Conservation (phyloP, 129 eudicot genomes). For the Silybum marianum region DNA sequence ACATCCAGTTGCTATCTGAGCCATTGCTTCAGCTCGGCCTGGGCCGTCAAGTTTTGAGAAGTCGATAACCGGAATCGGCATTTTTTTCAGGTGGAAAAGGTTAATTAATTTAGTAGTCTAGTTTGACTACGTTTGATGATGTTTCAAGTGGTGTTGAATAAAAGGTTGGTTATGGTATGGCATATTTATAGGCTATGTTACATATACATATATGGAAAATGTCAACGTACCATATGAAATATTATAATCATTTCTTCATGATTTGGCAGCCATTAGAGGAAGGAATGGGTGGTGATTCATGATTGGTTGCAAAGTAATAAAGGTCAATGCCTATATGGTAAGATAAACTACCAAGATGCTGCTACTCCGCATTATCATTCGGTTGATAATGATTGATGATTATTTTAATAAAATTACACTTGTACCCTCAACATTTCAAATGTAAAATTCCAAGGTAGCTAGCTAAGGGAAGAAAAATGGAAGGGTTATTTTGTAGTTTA, state of each 20-base stretch:
- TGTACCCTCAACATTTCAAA: neutral
- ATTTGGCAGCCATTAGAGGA: slow-evolving; percentile 37
- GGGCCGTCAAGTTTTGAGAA: slow-evolving; percentile 76
- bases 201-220: slow-evolving; percentile 25
- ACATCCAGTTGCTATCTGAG: slow-evolving; percentile 58
- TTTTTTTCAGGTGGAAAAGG: slow-evolving; percentile 23
- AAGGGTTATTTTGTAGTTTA: neutral
- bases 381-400: slow-evolving; percentile 29
- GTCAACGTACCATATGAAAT: slow-evolving; percentile 42
- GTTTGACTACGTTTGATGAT: neutral
- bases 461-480: neutral
- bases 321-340: slow-evolving; percentile 45
- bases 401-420: neutral
- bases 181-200: slow-evolving; percentile 44
- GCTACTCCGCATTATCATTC: slow-evolving; percentile 36
- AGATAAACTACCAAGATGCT: slow-evolving; percentile 28
- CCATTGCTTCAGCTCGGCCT: slow-evolving; percentile 61
- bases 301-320: slow-evolving; percentile 16
- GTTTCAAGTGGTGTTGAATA: slow-evolving; percentile 25
- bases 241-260: slow-evolving; percentile 26
- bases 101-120: neutral
- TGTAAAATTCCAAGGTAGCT: neutral
- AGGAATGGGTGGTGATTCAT: slow-evolving; percentile 44
- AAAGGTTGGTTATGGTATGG: slow-evolving; percentile 16
- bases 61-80: slow-evolving; percentile 91